These are phyloP conservation scores for Alternaria brassicae DNA, from an alignment of 2,329 filamentous ascomycete genomes.

Conservation along the genomic window DNA sequence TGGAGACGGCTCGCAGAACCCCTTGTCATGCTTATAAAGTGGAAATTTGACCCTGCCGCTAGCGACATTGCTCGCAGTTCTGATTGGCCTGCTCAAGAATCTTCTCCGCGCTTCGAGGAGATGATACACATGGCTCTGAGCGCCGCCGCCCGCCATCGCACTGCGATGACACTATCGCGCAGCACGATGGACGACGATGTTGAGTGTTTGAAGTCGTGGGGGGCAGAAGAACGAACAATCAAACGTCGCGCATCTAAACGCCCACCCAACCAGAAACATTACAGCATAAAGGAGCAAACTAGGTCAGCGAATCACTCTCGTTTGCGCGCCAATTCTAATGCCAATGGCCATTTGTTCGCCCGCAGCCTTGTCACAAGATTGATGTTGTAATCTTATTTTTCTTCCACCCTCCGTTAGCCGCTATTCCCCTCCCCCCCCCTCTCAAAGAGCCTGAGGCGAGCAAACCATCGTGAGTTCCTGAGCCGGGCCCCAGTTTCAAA, in stretches of 20 bases:
- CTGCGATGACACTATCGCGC: slow-evolving; percentile 7
- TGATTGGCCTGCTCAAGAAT: slow-evolving; percentile 38
- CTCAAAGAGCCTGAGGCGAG: slow-evolving; percentile 10
- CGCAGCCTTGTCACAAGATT: slow-evolving; percentile 16
- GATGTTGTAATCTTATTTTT: slow-evolving; percentile 22
- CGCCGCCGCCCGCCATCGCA: slow-evolving; percentile 14
- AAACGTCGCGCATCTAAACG: slow-evolving; percentile 10
- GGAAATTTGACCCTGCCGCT: slow-evolving; percentile 38
- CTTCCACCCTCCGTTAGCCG: slow-evolving; percentile 25
- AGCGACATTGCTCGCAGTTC: neutral
- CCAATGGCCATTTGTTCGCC: slow-evolving; percentile 18
- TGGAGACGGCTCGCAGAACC: slow-evolving; percentile 24
- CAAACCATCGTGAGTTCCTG: slow-evolving; percentile 24
- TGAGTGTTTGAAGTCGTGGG: neutral
- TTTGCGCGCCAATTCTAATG: slow-evolving; percentile 20
- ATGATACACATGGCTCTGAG: slow-evolving; percentile 23
- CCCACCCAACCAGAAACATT: slow-evolving; percentile 1
- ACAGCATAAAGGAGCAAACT: slow-evolving; percentile 6
- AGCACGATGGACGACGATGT: neutral
- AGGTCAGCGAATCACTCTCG: slow-evolving; percentile 17
- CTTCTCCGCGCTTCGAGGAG: slow-evolving; percentile 30
- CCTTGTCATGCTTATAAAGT: slow-evolving; percentile 42
- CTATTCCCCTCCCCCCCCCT: slow-evolving; percentile 18
- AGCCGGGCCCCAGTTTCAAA: slow-evolving; percentile 32
- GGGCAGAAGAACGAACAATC: slow-evolving; percentile 4